Conservation (phyloP, 2,329 filamentous ascomycete genomes). For the Fusarium ambrosium region DNA sequence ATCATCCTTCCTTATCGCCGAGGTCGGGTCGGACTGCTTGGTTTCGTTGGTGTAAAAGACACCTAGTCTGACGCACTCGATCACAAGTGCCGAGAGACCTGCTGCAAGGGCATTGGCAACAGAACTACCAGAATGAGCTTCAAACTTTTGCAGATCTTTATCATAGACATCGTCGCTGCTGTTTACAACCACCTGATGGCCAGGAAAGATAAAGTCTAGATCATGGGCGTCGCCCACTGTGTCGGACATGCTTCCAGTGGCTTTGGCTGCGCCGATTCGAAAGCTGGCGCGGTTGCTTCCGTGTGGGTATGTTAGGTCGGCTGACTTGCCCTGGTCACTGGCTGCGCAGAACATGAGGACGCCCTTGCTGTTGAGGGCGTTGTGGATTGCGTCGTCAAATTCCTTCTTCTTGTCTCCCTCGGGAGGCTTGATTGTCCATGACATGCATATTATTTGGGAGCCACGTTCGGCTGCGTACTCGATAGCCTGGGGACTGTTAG, state of each 20-base stretch:
- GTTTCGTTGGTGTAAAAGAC: slow-evolving; percentile 12
- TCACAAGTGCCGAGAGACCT: slow-evolving; percentile 14
- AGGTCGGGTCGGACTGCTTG: not conserved
- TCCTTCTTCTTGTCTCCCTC: not conserved
- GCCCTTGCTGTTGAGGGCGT: slow-evolving; percentile 6
- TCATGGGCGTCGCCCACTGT: slow-evolving; percentile 17
- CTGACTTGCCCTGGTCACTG: slow-evolving; percentile 18
- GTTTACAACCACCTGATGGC: slow-evolving; percentile 14
- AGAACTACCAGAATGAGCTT: slow-evolving; percentile 18
- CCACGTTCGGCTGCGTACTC: slow-evolving; percentile 7
- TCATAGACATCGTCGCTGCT: slow-evolving; percentile 6
- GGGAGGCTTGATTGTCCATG: slow-evolving; percentile 21
- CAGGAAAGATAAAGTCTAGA: slow-evolving; percentile 5
- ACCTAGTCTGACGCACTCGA: slow-evolving; percentile 11
- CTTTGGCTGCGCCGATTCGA: slow-evolving; percentile 24
- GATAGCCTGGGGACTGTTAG: slow-evolving; percentile 2
- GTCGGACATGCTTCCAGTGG: slow-evolving; percentile 13
- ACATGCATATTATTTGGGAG: slow-evolving; percentile 13
- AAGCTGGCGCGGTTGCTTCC: slow-evolving; percentile 17
- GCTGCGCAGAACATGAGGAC: slow-evolving; percentile 17
- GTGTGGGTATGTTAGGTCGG: slow-evolving; percentile 15
- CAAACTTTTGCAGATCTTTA: slow-evolving; percentile 6
- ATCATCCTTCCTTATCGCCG: slow-evolving; percentile 1
- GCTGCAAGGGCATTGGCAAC: slow-evolving; percentile 20
- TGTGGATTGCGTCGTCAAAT: slow-evolving; percentile 8